These are phyloP conservation scores for Vitis rotundifolia DNA, from an alignment of 164 flowering plant species.

Conservation along the genomic window DNA sequence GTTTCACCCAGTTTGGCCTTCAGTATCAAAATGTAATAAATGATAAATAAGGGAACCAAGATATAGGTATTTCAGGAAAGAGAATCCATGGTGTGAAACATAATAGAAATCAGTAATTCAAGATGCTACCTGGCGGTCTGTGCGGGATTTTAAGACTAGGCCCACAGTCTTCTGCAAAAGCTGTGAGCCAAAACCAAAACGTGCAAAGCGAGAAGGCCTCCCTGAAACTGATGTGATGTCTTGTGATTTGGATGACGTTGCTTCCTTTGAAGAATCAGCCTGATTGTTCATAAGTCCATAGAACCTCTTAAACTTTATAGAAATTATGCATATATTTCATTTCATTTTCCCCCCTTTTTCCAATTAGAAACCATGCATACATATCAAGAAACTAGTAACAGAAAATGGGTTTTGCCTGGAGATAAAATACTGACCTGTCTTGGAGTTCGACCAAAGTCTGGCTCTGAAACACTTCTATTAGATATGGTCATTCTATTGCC, in stretches of 20 bases:
- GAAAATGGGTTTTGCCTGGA: background rate
- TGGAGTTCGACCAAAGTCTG: conserved; percentile 80
- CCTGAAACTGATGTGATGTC: conserved; percentile 49
- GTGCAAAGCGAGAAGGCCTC: conserved; percentile 70
- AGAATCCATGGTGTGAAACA: background rate
- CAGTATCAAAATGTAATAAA: conserved; percentile 9
- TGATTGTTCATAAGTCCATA: conserved; percentile 20
- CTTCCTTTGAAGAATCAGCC: conserved; percentile 52
- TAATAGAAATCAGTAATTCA: background rate
- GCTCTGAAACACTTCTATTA: conserved; percentile 93
- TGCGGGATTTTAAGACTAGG: conserved; percentile 65
- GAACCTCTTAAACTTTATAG: background rate
- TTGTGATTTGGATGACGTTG: conserved; percentile 36
- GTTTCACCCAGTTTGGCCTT: conserved; percentile 93
- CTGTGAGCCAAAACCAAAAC: conserved; percentile 76
- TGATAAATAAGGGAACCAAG: background rate
- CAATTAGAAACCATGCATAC: background rate
- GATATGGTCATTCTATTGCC: conserved; percentile 45
- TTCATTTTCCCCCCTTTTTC: too few relatives aligned
- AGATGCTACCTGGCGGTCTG: conserved; percentile 63
- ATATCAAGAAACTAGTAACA: background rate
- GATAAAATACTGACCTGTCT: conserved; percentile 47
- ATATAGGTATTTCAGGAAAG: background rate
- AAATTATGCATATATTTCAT: too few relatives aligned
- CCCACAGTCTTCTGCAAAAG: conserved; percentile 87